Percentiles rank a stretch among this genome's conserved stretches.
phyloP scores from a whole-genome alignment of 179 eudicot genomes.

The Beta macrorhiza region DNA sequence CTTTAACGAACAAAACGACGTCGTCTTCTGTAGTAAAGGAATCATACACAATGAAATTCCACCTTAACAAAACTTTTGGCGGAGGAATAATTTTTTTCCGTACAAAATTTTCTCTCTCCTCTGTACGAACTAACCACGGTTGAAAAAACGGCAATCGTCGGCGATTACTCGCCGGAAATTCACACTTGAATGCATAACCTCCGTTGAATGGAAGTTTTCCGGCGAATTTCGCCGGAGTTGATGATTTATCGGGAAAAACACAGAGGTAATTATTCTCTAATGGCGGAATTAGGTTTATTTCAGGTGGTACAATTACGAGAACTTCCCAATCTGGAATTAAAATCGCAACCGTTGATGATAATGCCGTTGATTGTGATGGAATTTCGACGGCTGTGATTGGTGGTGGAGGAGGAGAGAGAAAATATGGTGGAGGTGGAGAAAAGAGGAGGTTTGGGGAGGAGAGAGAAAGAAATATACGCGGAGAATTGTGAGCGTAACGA shows the following conservation, averaged over 20 bases:
- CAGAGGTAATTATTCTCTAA: conserved; percentile 30
- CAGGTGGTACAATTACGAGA: conserved; percentile 45
- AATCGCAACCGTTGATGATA: conserved; percentile 27
- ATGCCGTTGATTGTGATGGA: not conserved
- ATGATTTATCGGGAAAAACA: conserved; percentile 33
- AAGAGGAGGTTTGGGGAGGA: not conserved
- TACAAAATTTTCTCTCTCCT: conserved; percentile 1
- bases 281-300: not conserved
- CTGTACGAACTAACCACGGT: conserved; percentile 27
- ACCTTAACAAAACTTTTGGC: conserved; percentile 35
- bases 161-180: conserved; percentile 47
- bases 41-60: conserved; percentile 63
- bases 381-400: too few relatives aligned
- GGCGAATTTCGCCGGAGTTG: conserved; percentile 41
- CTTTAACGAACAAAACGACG: conserved; percentile 67
- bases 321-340: conserved; percentile 71
- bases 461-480: not conserved
- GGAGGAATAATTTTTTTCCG: not conserved
- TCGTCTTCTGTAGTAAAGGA: conserved; percentile 47
- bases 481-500: conserved; percentile 19
- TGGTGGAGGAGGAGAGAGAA: not conserved
- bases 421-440: not conserved
- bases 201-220: conserved; percentile 35
- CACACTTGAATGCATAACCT: conserved; percentile 42
- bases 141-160: conserved; percentile 42